A percentile compares a stretch with the other conserved stretches of the same genome.
Conservation (phyloP, 1,284 basidiomycete species). For the Rhodofomes roseus region DNA sequence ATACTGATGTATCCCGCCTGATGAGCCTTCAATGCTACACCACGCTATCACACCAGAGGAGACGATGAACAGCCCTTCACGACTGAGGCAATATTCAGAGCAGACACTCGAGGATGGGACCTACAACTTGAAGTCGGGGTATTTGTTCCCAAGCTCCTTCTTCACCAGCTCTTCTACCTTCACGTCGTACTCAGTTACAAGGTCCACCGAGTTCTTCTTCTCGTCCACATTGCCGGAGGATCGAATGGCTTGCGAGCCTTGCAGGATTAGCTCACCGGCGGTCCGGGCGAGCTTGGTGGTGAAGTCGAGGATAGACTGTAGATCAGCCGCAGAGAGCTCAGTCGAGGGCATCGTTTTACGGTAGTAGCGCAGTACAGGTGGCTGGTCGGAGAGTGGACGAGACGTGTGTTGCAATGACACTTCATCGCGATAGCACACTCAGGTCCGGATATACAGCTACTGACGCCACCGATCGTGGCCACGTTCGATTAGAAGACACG, state of each 20-base stretch:
- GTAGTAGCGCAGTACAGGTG: background rate
- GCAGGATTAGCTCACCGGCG: conserved; percentile 69
- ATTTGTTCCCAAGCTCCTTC: conserved; percentile 60
- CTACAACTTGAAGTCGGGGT: conserved; percentile 82
- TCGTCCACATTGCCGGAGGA: conserved; percentile 58
- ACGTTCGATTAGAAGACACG: background rate
- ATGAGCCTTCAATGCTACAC: background rate
- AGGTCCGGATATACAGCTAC: background rate
- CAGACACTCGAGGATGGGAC: conserved; percentile 25
- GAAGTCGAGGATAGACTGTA: conserved; percentile 70
- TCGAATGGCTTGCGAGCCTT: conserved; percentile 72
- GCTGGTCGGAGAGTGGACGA: background rate
- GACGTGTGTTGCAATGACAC: background rate
- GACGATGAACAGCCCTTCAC: conserved; percentile 28
- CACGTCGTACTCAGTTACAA: conserved; percentile 98
- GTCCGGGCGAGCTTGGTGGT: conserved; percentile 68
- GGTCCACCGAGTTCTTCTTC: conserved; percentile 90
- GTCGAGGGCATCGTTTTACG: background rate
- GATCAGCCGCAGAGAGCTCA: conserved; percentile 33
- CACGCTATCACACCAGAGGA: background rate
- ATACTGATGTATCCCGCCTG: conserved; percentile 52
- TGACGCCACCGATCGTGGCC: background rate
- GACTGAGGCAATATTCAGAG: conserved; percentile 23
- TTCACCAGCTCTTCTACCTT: conserved; percentile 87
- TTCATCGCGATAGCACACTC: background rate